Base-by-base conservation (phyloP, 768 basidiomycete species). In the Hygrocybe punicea region DNA sequence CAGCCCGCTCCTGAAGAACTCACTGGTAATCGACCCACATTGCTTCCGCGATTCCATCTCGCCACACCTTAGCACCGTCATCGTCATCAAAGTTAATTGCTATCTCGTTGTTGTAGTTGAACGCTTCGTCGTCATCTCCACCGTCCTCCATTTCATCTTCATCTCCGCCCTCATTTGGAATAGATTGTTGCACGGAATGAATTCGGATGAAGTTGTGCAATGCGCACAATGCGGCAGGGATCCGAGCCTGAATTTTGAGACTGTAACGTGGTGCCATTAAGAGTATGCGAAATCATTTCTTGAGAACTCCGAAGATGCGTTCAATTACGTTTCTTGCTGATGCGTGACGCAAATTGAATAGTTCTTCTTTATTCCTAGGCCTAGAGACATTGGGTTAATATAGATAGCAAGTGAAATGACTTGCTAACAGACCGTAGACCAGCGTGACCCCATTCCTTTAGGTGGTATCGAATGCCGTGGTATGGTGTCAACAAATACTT, bases 401-500 rank as follows among this genome's bases (percentile, higher is more conserved):
- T 16, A 44, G 37, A 21, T 21, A n/a, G 33, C 14, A 36, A 46
- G 21, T 21, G 49, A n/a, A n/a, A n/a, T n/a, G n/a, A n/a, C n/a
- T n/a, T n/a, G n/a, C n/a, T n/a, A 36, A 25, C 10, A 17, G 36
- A 51, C 29, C 21, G 59, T 53, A 47, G 33, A 68, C 66, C 51
- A 53, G 50, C 57, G 34, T 50, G 51, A 52, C 59, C 69, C 74
- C 73, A 76, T 44, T 78, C 75, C 19, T 64, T 62, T 1, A 78
- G 63, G 56, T 78, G 75, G 60, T 77, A 78, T 0, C 64, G 56
- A 0, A 72, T 67, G n/a, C 71, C 69, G 10, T 61, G 57, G 58
- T 74, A 77, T 6, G 74, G 75, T 4, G 71, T 62, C 11, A 79
- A 61, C 7, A 76, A 62, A 3, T 57, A 29, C 60, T 72, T 62